These are phyloP conservation scores for Carex arenaria DNA, from an alignment of 202 grass and related monocot genomes.

Conservation along the genomic window DNA sequence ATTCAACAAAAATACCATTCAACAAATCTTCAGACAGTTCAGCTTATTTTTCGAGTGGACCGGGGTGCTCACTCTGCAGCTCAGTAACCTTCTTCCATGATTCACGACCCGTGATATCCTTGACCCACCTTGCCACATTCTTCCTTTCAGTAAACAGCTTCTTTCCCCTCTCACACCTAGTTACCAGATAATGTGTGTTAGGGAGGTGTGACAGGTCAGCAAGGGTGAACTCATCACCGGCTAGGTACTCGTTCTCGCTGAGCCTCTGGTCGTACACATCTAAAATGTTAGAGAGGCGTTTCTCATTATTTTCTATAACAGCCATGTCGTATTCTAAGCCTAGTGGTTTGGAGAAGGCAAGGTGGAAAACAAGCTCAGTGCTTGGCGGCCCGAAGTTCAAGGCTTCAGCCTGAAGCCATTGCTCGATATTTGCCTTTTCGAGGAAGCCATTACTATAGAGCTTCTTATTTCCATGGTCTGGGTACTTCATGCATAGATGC, in stretches of 20 bases:
- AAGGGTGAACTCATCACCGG: conserved; percentile 71
- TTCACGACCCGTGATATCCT: conserved; percentile 38
- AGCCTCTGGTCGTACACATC: conserved; percentile 75
- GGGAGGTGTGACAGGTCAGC: conserved; percentile 85
- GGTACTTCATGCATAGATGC: conserved; percentile 52
- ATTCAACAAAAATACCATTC: not conserved
- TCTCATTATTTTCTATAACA: conserved; percentile 53
- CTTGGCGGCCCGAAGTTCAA: conserved; percentile 67
- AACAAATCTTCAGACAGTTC: not conserved
- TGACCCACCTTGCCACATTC: conserved; percentile 62
- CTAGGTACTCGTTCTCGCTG: conserved; percentile 47
- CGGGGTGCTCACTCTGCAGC: conserved; percentile 71
- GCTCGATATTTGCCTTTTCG: conserved; percentile 73
- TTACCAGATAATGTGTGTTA: conserved; percentile 58
- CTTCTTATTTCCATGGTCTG: conserved; percentile 42
- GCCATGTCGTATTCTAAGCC: conserved; percentile 35
- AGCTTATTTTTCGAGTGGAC: conserved; percentile 38
- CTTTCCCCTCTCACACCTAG: conserved; percentile 32
- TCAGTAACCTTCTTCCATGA: conserved; percentile 61
- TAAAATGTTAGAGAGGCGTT: conserved; percentile 46
- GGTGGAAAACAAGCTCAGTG: conserved; percentile 69
- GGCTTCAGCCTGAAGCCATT: conserved; percentile 79
- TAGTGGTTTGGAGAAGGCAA: conserved; percentile 53
- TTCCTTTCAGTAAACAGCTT: conserved; percentile 63
- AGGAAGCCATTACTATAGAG: conserved; percentile 60